phyloP scores from a whole-genome alignment of 805 yeast species.

The Saccharomyces paradoxus region DNA sequence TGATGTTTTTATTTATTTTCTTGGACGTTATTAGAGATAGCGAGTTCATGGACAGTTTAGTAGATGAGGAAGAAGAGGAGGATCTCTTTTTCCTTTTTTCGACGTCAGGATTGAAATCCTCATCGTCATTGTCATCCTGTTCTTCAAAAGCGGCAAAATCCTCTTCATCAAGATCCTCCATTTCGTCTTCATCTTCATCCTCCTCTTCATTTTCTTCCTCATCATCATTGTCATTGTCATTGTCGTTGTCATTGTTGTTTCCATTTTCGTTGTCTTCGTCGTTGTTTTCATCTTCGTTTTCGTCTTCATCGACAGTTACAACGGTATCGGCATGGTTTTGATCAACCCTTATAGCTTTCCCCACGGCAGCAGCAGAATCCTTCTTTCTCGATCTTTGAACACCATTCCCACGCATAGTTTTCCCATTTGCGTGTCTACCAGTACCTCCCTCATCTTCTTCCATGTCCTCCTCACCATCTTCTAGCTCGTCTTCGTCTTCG shows the following conservation, averaged over 20 bases:
- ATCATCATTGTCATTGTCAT: slow-evolving; percentile 6
- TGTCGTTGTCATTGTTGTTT: slow-evolving; percentile 6
- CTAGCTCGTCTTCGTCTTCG: slow-evolving; percentile 1
- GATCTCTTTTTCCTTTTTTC: slow-evolving; percentile 9
- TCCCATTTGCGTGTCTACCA: background rate
- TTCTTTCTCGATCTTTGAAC: slow-evolving; percentile 3
- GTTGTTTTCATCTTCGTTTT: slow-evolving; percentile 5
- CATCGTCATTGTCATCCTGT: slow-evolving; percentile 9
- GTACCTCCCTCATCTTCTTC: slow-evolving; percentile 1
- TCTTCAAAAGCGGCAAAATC: slow-evolving; percentile 4
- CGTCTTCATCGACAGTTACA: slow-evolving; percentile 1
- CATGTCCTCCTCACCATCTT: background rate
- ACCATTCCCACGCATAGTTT: slow-evolving; percentile 1
- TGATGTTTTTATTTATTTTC: slow-evolving; percentile 7
- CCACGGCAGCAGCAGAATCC: background rate
- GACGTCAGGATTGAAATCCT: slow-evolving; percentile 20
- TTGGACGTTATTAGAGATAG: background rate
- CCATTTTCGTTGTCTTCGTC: slow-evolving; percentile 4
- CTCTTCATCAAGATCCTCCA: slow-evolving; percentile 2
- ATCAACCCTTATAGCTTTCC: background rate
- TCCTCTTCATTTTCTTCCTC: slow-evolving; percentile 9
- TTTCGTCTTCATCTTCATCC: slow-evolving; percentile 3
- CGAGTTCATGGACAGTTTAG: background rate
- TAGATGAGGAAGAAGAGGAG: background rate
- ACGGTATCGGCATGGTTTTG: slow-evolving; percentile 1